These are phyloP conservation scores for Amyloporia xantha DNA, from an alignment of 768 basidiomycete genomes.

Conservation along the genomic window DNA sequence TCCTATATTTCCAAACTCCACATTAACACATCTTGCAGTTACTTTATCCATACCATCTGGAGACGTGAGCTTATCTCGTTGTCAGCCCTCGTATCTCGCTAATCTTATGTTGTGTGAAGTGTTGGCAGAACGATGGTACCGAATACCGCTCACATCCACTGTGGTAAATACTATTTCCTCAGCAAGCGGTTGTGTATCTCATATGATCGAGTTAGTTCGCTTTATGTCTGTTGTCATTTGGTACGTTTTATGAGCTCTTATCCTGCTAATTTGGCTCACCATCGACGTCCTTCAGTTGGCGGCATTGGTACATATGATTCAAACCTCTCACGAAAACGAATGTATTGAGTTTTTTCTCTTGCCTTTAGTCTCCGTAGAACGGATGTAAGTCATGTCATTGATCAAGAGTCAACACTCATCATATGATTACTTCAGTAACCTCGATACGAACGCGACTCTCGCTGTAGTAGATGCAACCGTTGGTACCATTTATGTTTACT, in stretches of 20 bases:
- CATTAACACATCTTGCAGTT: neutral
- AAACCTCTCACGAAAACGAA: too few species aligned
- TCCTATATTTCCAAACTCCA: too few species aligned
- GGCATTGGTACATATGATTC: neutral
- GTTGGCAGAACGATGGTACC: neutral
- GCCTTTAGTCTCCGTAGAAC: neutral
- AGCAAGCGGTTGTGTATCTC: too few species aligned
- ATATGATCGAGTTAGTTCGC: neutral
- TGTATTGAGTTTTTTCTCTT: too few species aligned
- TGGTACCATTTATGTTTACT: neutral
- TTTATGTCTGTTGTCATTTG: neutral
- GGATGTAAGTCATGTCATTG: neutral
- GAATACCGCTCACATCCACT: neutral
- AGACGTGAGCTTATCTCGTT: neutral
- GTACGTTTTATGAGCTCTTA: neutral
- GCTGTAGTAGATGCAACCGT: neutral
- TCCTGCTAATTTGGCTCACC: neutral
- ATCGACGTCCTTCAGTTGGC: neutral
- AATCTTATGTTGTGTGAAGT: neutral
- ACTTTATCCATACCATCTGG: conserved; percentile 1
- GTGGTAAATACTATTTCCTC: neutral
- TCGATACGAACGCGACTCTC: neutral
- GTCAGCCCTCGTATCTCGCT: neutral
- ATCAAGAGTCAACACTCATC: neutral
- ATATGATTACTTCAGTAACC: neutral